Base-by-base conservation (phyloP, 768 basidiomycete species). In the Termitomyces sp. region DNA sequence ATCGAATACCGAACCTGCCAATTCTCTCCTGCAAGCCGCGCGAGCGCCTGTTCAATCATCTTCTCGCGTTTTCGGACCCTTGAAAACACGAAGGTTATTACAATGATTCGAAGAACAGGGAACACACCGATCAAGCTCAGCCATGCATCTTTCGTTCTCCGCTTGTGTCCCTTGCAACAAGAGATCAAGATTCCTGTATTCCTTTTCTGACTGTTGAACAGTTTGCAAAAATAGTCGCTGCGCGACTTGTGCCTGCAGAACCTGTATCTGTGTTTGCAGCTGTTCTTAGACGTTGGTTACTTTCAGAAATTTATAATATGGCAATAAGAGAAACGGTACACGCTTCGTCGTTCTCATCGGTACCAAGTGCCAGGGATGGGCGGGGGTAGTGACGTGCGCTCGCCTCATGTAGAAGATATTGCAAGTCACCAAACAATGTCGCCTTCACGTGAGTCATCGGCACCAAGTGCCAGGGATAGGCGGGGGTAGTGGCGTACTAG, bases 131-230 rank as follows among this genome's bases (percentile, higher is more conserved):
- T 93, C 91, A 3, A 92, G 77, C 62, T 92, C 90, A 0, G 83
- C 79, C 92, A 93, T 93, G 63, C 87, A 89, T 52, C 88, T 80
- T 66, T 92, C 91, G 67, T 94, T 94, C 76, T 94, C 92, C 54
- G 90, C 77, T 65, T 92, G 91, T 0, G 91, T 92, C 0, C 91
- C 92, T 61, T 89, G 84, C 0, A 92, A 73, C 3, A 94, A 76
- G 20, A 25, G 20, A 25, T 25, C 20, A 25, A 25, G 20, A 25
- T 25, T 25, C 20, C 20, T 25, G 20, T 86, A 86, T 65, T 93
- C 92, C 67, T 84, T 86, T 71, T 88, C 79, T 38, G 92, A 72
- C 40, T 79, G 80, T 61, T 90, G 85, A 32, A 92, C 76, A 0
- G 75, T 75, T 63, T 92, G 88, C 42, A 87, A 61, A 4, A 90